These are phyloP conservation scores for Diaporthe australafricana DNA, from an alignment of 2,329 filamentous ascomycete species.

Conservation along the genomic window DNA sequence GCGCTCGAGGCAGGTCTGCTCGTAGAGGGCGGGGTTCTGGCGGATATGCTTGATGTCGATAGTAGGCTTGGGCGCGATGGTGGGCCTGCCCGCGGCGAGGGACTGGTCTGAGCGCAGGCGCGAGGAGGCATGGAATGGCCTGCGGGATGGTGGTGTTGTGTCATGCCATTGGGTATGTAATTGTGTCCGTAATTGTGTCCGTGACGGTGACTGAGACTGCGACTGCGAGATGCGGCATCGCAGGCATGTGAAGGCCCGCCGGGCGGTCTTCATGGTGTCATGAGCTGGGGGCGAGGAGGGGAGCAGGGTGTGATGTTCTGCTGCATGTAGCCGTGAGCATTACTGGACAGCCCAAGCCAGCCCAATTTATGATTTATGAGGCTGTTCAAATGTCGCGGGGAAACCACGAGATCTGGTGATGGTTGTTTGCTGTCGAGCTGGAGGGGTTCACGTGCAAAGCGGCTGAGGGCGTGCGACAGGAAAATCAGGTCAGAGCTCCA, in stretches of 20 bases:
- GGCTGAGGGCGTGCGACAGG: not conserved
- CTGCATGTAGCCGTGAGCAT: not conserved
- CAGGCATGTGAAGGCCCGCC: constrained; percentile 37
- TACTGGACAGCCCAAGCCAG: not conserved
- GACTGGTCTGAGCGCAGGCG: constrained; percentile 35
- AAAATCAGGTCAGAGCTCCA: constrained; percentile 26
- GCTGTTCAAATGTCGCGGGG: not conserved
- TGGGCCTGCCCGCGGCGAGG: constrained; percentile 58
- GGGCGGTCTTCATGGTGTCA: constrained; percentile 36
- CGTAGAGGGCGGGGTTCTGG: constrained; percentile 82
- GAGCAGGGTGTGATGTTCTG: not conserved
- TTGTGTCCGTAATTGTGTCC: not conserved
- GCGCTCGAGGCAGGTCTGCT: constrained; percentile 84
- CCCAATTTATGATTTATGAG: constrained; percentile 3
- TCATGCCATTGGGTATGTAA: not conserved
- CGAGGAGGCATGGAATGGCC: constrained; percentile 30
- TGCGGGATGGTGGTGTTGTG: not conserved
- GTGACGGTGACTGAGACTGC: not conserved
- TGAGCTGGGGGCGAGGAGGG: not conserved
- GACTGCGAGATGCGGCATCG: constrained; percentile 30
- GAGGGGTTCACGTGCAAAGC: constrained; percentile 8
- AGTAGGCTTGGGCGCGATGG: constrained; percentile 81
- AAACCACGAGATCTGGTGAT: constrained; percentile 5
- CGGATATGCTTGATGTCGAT: constrained; percentile 93
- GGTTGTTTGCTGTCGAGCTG: not conserved